A percentile compares a stretch with the other conserved stretches of the same genome.
phyloP scores from a whole-genome alignment of 1,139 yeast species.

The Candida tetrigidarum region DNA sequence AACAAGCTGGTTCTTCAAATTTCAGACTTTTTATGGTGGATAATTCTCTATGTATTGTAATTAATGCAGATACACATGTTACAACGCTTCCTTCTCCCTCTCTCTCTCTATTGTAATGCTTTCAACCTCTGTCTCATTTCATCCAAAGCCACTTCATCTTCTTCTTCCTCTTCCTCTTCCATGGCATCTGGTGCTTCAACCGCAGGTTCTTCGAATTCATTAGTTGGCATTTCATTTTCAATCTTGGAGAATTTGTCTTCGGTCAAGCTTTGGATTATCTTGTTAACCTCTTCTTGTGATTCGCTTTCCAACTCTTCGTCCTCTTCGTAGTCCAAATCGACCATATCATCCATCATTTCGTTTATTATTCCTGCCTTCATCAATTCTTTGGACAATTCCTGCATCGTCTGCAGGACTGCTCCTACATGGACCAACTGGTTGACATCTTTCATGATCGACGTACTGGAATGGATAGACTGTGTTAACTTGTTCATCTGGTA shows the following conservation, averaged over 20 bases:
- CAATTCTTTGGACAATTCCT: slow-evolving; percentile 83
- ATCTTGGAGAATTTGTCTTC: slow-evolving; percentile 47
- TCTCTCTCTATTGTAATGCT: slow-evolving; percentile 67
- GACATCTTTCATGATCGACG: slow-evolving; percentile 88
- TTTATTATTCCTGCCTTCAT: slow-evolving; percentile 91
- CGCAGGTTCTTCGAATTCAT: slow-evolving; percentile 23
- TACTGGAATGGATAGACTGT: slow-evolving; percentile 77
- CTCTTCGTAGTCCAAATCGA: slow-evolving; percentile 64
- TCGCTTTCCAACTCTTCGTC: slow-evolving; percentile 69
- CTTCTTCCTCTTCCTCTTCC: slow-evolving; percentile 61
- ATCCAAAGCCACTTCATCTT: slow-evolving; percentile 72
- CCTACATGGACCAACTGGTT: slow-evolving; percentile 80
- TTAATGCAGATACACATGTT: neutral
- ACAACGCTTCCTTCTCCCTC: neutral
- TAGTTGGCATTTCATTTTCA: slow-evolving; percentile 48
- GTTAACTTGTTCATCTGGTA: slow-evolving; percentile 86
- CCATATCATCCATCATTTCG: slow-evolving; percentile 93
- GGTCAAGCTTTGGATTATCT: slow-evolving; percentile 49
- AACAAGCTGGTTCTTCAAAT: neutral
- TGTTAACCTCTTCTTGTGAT: slow-evolving; percentile 69
- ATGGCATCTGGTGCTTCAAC: slow-evolving; percentile 21
- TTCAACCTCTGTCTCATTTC: slow-evolving; percentile 89
- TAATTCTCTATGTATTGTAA: slow-evolving; percentile 9
- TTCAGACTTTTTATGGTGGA: slow-evolving; percentile 1
- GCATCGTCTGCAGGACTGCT: slow-evolving; percentile 82